A percentile compares a stretch with the other conserved stretches of the same genome.
These are phyloP conservation scores for Rhizopus sp. DNA, from an alignment of 371 early-diverging fungal species.

Conservation along the genomic window DNA sequence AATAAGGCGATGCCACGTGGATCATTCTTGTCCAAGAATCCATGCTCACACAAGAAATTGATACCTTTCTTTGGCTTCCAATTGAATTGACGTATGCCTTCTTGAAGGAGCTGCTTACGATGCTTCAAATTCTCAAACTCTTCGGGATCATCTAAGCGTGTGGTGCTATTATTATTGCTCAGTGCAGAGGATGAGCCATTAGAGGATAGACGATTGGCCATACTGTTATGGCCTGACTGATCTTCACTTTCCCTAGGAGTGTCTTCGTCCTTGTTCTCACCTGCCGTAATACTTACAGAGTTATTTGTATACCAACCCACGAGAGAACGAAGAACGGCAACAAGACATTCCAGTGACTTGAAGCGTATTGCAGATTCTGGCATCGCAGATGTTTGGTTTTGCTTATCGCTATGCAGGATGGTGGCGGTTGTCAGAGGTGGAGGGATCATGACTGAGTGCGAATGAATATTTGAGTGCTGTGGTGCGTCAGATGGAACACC, in stretches of 20 bases:
- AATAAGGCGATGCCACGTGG: constrained; percentile 74
- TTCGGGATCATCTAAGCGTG: constrained; percentile 73
- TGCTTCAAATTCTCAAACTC: constrained; percentile 79
- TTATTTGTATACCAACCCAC: constrained; percentile 57
- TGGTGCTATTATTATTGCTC: constrained; percentile 20
- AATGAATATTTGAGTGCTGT: constrained; percentile 16
- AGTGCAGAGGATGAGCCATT: constrained; percentile 62
- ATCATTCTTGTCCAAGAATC: constrained; percentile 60
- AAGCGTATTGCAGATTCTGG: constrained; percentile 51
- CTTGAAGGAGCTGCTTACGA: constrained; percentile 77
- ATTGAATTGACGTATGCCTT: constrained; percentile 83
- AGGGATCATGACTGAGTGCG: constrained; percentile 40
- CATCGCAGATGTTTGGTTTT: constrained; percentile 31
- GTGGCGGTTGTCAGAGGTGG: constrained; percentile 54
- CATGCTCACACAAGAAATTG: constrained; percentile 64
- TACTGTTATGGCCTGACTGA: constrained; percentile 34
- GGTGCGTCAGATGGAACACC: constrained; percentile 10
- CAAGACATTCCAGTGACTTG: constrained; percentile 58
- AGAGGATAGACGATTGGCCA: constrained; percentile 44
- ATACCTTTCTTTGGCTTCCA: constrained; percentile 94
- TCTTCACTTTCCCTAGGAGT: constrained; percentile 52
- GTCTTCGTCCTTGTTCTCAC: constrained; percentile 32
- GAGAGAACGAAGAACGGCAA: constrained; percentile 53
- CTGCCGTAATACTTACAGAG: constrained; percentile 46
- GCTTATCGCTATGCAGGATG: constrained; percentile 52